phyloP scores from a whole-genome alignment of 1,284 basidiomycete genomes.

The Trichosporon inkin region DNA sequence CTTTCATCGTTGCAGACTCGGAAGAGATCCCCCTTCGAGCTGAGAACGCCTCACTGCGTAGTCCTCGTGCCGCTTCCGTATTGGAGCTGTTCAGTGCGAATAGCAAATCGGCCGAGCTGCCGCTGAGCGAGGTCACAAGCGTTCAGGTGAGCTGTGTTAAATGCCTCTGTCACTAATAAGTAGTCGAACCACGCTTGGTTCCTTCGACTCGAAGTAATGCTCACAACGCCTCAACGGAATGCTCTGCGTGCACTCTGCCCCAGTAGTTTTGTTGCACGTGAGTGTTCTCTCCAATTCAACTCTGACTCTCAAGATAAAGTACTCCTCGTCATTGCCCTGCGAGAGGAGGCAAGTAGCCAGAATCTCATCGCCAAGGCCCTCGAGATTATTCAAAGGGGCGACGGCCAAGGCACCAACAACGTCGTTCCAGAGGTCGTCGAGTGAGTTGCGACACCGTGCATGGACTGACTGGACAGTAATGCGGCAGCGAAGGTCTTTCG shows the following conservation, averaged over 20 bases:
- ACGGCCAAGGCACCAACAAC: not conserved
- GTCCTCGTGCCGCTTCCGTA: not conserved
- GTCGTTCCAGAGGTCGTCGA: not conserved
- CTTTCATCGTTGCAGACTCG: not conserved
- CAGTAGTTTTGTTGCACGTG: not conserved
- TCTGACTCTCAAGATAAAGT: not conserved
- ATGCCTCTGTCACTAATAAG: not conserved
- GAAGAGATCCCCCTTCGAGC: not conserved
- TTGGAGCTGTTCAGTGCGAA: not conserved
- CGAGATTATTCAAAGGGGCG: not conserved
- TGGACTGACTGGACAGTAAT: not conserved
- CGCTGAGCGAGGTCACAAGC: not conserved
- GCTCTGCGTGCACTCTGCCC: not conserved
- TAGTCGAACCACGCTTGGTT: not conserved
- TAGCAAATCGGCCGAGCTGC: not conserved
- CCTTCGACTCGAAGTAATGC: not conserved
- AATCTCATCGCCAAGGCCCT: not conserved
- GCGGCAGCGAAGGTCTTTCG: not conserved
- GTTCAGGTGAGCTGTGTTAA: not conserved
- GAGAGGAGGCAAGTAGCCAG: not conserved
- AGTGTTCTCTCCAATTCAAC: not conserved
- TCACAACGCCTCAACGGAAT: not conserved
- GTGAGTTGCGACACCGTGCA: not conserved
- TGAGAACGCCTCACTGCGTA: not conserved
- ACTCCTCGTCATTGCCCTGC: not conserved